These are phyloP conservation scores for Boletus sensibilis DNA, from an alignment of 768 basidiomycete genomes.

Conservation along the genomic window DNA sequence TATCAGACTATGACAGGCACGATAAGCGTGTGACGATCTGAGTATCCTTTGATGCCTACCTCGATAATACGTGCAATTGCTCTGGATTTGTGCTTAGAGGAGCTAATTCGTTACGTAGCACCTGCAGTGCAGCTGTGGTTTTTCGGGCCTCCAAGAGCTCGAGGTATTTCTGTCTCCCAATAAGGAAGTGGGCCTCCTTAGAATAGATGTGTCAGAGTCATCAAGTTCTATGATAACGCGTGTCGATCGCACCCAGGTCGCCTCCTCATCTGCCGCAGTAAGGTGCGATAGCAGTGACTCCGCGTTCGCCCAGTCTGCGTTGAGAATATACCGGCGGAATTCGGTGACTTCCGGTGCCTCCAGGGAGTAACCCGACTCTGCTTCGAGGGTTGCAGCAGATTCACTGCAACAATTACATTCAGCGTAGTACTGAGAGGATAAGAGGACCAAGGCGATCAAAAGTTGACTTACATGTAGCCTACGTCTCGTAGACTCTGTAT, in stretches of 20 bases:
- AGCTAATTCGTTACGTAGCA: slow-evolving; percentile 86
- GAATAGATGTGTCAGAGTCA: slow-evolving; percentile 23
- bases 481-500: slow-evolving; percentile 89
- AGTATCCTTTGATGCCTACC: slow-evolving; percentile 46
- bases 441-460: slow-evolving; percentile 11
- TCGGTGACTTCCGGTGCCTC: slow-evolving; percentile 75
- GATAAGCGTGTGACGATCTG: slow-evolving; percentile 18
- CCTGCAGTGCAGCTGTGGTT: slow-evolving; percentile 78
- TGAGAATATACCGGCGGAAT: slow-evolving; percentile 77
- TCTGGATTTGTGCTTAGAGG: slow-evolving; percentile 78
- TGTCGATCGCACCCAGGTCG: slow-evolving; percentile 57
- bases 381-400: slow-evolving; percentile 84
- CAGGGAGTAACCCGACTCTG: slow-evolving; percentile 88
- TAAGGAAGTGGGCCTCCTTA: slow-evolving; percentile 81
- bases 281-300: slow-evolving; percentile 66
- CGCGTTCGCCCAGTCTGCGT: slow-evolving; percentile 79
- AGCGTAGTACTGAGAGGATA: slow-evolving; percentile 4
- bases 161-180: slow-evolving; percentile 94
- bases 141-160: slow-evolving; percentile 83
- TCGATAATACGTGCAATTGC: slow-evolving; percentile 82
- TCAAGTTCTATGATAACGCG: slow-evolving; percentile 10
- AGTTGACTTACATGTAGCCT: slow-evolving; percentile 60
- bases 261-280: slow-evolving; percentile 66
- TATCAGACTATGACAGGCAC: slow-evolving; percentile 58
- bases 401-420: slow-evolving; percentile 50